Base-by-base conservation (phyloP, 2,329 filamentous ascomycete genomes). In the Pleurostoma richardsiae region DNA sequence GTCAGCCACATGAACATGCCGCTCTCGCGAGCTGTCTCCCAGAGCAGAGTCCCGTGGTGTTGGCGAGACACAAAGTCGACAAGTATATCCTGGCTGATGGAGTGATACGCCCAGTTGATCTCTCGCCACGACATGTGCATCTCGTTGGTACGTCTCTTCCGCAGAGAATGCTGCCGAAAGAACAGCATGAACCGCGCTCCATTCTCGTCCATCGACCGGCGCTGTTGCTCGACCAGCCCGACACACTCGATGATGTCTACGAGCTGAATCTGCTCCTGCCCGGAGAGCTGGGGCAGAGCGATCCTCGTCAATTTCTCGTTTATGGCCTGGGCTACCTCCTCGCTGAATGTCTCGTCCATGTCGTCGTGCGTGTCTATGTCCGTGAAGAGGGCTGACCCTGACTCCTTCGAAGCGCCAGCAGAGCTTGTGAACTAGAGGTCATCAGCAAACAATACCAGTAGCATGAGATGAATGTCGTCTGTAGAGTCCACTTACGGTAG, bases 1-100 rank as follows among this genome's bases (percentile, higher is more conserved):
- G 83, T 81, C 52, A 99, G 76, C 92, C 94, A 99, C 83, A 96
- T 92, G 60, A 96, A 96, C 46, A 97, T 77, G 8, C 94, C 94
- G 54, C 86, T 89, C 61, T 95, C 86, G 41, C 86, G 79, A 2
- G 92, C 94, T 56, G 91, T 79, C 52, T 86, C 80, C 94, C 94
- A 99, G 5, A 85, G 71, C 70, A 97, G 76, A 49, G 81, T 85
- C 1, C 86, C 85, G 52, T 90, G 86, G 56, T 86, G 90, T 57
- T 95, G 89, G 26, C 81, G 75, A 8, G 84, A 83, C 7, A 96
- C 86, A 56, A 96, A 84, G 62, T 96, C 89, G 1, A 87, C 73
- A 19, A 97, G 71, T 38, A 97, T 91, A 60, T 97, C 92, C 65
- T 99, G 94, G 50, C 90, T 89, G 8, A 73, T 80, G 39, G 87